Base-by-base conservation (phyloP, 2,329 filamentous ascomycete species). In the Cercospora sp. region DNA sequence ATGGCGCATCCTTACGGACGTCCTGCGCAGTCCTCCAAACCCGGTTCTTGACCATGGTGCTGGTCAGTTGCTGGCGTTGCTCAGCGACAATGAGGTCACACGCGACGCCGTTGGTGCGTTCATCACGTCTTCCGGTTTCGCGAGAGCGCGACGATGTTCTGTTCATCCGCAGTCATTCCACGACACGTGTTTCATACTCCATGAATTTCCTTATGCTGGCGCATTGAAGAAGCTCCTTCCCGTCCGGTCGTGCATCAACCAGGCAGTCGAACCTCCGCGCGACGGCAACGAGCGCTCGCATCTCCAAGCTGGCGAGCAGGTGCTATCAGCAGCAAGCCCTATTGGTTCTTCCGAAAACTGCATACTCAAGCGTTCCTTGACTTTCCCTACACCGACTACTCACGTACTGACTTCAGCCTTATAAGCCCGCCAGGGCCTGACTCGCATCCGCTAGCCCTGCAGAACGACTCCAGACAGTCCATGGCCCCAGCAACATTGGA, bases 1-100 rank as follows among this genome's bases (percentile, higher is more conserved):
- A 20, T 4, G 16, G 30, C 28, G n/a, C n/a, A 12, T 5, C 16
- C 18, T 16, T 33, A 9, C 31, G 55, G 3, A 23, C 8, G n/a
- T n/a, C 13, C 31, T 28, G n/a, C 55, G 55, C 55, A 31, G 55
- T 9, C 55, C 55, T 59, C 30, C 28, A 20, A 12, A 36, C 31
- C n/a, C 30, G 31, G 55, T 20, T 31, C 28, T 12, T 16, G 55
- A 20, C n/a, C 16, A 36, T 36, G 28, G 28, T 36, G 55, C 28
- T 59, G 55, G n/a, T n/a, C 55, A 18, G 23, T 10, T 36, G n/a
- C n/a, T 13, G 28, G 28, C 30, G 55, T 30, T 48, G 60, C 60
- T 30, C 31, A 13, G 33, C 62, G 53, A 58, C 33, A 53, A 64
- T 64, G 51, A 64, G 53, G 62, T 64, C 62, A 64, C 62, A 26